Evolutionary conservation across 2,329 filamentous ascomycete genomes (phyloP), one percentile per base, ranked within the genome.

Genomic region (Cladophialophora yegresii): DNA sequence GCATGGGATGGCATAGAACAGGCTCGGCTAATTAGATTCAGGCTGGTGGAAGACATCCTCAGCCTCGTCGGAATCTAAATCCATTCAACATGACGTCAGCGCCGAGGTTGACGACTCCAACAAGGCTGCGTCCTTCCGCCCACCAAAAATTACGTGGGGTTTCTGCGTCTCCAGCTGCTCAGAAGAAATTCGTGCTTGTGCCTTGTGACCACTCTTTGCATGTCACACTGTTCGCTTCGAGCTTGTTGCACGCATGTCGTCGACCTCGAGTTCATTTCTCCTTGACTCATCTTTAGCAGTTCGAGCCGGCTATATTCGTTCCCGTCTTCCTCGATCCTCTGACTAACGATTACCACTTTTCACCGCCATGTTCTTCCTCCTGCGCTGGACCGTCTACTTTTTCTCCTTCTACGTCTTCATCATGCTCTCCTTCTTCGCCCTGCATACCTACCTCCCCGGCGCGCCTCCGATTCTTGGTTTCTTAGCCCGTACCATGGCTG

Each of bases 361-460:
- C 47, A 47, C 58, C 58, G 63, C 51, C 32, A 72, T 72, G 71
- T 65, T 71, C 61, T 67, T 72, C 54, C 64, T 77, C 36, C 54
- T 77, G 54, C 70, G 69, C 59, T 77, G 75, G 68, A 63, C 73
- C 60, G 61, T 71, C 50, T 69, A 83, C 75, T 83, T 84, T 74
- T 71, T 83, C 67, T 75, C 77, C 73, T 83, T 90, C 81, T 90
- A 87, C 79, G 78, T 86, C 76, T 75, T 89, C 66, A 87, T 87
- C 65, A 76, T 83, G 70, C 77, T 84, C 71, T 72, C 85, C 50
- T 84, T 86, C 75, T 79, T 81, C 71, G 77, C 75, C 33, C 69
- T 80, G 20, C 78, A 78, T 16, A 70, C 74, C 54, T 79, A 78
- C 66, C 71, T 80, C 0, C 78, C 78, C 20, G 76, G 75, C 33